Percentiles rank a stretch among this genome's conserved stretches.
Conservation (phyloP, 495 filamentous ascomycete genomes). For the Thermothielavioides terrestris region DNA sequence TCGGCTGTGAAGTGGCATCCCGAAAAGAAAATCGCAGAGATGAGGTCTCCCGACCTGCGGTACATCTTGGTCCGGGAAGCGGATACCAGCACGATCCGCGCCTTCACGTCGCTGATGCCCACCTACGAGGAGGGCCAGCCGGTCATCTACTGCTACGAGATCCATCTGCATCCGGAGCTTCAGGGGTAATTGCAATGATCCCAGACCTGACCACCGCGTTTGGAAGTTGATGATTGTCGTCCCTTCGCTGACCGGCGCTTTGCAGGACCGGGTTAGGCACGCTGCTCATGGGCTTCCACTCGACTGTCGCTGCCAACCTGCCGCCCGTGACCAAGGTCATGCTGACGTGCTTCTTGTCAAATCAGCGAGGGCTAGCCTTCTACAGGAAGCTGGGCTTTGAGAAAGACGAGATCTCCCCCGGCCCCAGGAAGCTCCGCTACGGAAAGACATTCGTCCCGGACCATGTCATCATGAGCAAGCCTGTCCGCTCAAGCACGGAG, state of each 20-base stretch:
- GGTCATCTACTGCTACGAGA: conserved; percentile 82
- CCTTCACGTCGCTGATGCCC: conserved; percentile 75
- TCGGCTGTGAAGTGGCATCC: conserved; percentile 64
- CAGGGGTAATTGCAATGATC: conserved; percentile 38
- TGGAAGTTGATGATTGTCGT: no score
- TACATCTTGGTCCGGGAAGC: conserved; percentile 52
- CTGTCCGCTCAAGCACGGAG: conserved; percentile 20
- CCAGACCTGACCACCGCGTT: no score
- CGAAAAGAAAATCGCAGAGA: conserved; percentile 60
- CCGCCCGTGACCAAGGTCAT: conserved; percentile 61
- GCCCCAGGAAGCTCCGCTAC: conserved; percentile 51
- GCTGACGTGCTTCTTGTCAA: conserved; percentile 73
- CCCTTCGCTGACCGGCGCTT: neutral
- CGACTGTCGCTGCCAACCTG: conserved; percentile 34
- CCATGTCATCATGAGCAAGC: conserved; percentile 66
- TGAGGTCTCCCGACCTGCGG: conserved; percentile 60
- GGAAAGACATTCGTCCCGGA: conserved; percentile 56
- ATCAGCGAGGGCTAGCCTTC: conserved; percentile 51
- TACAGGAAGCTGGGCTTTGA: conserved; percentile 62
- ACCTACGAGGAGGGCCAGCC: conserved; percentile 67
- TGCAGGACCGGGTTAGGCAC: conserved; percentile 40
- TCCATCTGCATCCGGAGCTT: conserved; percentile 55
- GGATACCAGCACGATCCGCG: conserved; percentile 32
- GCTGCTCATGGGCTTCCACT: conserved; percentile 37
- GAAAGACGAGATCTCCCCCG: conserved; percentile 58